phyloP scores from a whole-genome alignment of 164 flowering plant genomes.

The Paratinospora sagittata region DNA sequence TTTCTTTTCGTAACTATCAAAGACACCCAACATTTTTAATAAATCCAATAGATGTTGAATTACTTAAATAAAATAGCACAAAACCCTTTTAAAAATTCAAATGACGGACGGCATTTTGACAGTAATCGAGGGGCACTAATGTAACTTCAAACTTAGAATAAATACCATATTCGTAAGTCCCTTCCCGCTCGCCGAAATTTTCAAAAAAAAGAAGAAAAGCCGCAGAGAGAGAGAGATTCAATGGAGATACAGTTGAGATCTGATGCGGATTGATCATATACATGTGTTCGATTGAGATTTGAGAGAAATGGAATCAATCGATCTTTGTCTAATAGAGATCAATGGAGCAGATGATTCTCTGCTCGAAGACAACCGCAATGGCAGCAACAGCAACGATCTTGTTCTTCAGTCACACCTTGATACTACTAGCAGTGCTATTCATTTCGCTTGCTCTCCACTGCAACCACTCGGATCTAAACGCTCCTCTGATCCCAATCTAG shows the following conservation, averaged over 20 bases:
- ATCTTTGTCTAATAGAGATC: conserved; percentile 36
- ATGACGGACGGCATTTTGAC: too few species aligned
- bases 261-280: not conserved
- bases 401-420: not conserved
- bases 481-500: conserved; percentile 4
- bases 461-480: conserved; percentile 21
- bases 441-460: conserved; percentile 41
- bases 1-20: too few species aligned
- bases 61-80: too few species aligned
- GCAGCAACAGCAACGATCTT: not conserved
- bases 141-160: too few species aligned
- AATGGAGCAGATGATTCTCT: conserved; percentile 39
- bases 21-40: too few species aligned
- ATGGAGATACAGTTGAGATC: not conserved
- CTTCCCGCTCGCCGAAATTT: conserved; percentile 10
- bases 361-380: conserved; percentile 16
- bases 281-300: conserved; percentile 4
- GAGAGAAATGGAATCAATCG: conserved; percentile 30
- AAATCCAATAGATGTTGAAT: too few species aligned
- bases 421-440: not conserved
- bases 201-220: not conserved
- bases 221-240: not conserved
- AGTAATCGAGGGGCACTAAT: too few species aligned
- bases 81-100: too few species aligned
- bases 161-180: too few species aligned